phyloP scores from a whole-genome alignment of 129 eudicot genomes.

The Pittosporum tobira region DNA sequence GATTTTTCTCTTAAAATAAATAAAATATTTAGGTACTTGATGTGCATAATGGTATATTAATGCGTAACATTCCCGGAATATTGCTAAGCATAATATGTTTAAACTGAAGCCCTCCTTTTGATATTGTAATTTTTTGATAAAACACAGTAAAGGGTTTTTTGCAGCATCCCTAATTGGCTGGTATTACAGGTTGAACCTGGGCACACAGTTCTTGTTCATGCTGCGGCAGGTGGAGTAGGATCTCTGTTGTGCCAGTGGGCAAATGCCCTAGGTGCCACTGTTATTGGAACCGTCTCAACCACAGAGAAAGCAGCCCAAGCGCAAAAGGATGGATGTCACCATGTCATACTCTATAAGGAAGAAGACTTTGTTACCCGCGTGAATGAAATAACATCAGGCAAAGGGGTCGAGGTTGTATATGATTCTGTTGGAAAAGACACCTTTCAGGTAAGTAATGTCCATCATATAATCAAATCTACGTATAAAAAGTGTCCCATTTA shows the following conservation, averaged over 20 bases:
- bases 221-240: slow-evolving; percentile 66
- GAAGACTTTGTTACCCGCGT: slow-evolving; percentile 53
- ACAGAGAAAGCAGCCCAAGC: slow-evolving; percentile 58
- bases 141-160: neutral
- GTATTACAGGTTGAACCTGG: slow-evolving; percentile 46
- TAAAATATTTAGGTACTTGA: neutral
- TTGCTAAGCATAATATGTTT: neutral
- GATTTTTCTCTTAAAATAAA: no score
- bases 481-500: no score
- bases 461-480: neutral
- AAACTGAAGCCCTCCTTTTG: neutral
- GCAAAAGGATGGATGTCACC: slow-evolving; percentile 60
- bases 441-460: slow-evolving; percentile 34
- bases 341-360: slow-evolving; percentile 40
- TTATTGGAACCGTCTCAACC: slow-evolving; percentile 67
- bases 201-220: slow-evolving; percentile 58
- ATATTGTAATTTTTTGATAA: neutral
- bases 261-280: slow-evolving; percentile 52
- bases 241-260: slow-evolving; percentile 65
- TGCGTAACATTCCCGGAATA: no score
- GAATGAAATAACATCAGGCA: slow-evolving; percentile 47
- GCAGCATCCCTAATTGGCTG: neutral
- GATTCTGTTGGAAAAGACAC: slow-evolving; percentile 70
- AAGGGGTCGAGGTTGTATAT: slow-evolving; percentile 58
- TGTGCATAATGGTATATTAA: neutral